Base-by-base conservation (phyloP, 371 early-diverging fungal species). In the Syncephalis fuscata region DNA sequence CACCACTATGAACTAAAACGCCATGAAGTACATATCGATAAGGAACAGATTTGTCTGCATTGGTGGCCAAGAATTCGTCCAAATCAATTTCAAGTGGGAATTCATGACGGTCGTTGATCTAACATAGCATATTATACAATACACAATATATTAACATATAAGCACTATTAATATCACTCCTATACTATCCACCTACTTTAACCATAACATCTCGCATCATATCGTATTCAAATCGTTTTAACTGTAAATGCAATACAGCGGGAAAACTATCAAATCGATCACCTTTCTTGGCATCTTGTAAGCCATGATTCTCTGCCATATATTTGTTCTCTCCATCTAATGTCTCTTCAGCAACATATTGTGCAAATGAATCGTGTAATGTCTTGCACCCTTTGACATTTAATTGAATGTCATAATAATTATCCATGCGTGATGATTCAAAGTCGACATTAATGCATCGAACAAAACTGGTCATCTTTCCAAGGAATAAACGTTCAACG, bases 291-390 rank as follows among this genome's bases (percentile, higher is more conserved):
- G 99, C 99, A 58, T 88, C 88, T 57, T 96, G 96, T 40, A 93
- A 68, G 2, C 98, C 99, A 65, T 85, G 74, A 16, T 85, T 89
- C 60, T 98, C 99, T 21, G 98, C 95, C 59, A 69, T 69, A 61
- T 98, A 99, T 59, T 86, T 86, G 75, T 99, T 99, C 21, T 96
- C 96, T n/a, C 92, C 98, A 48, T 94, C 90, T 26, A 99, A 68
- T 11, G 78, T 86, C 61, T 97, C 97, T 14, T 80, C 85, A 32
- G 73, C 71, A 51, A 88, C 70, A 63, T 96, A 96, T 51, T 87
- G 74, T 23, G 70, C 71, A 66, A 99, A 91, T 0, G 98, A 94
- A 24, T 93, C 93, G n/a, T 68, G 58, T 19, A 99, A 61, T 48
- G 74, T 82, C 41, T 78, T 80, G 63, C 78, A 84, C 2, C 92